These are phyloP conservation scores for Taiozyma sp. DNA, from an alignment of 1,139 yeast genomes.

Conservation along the genomic window DNA sequence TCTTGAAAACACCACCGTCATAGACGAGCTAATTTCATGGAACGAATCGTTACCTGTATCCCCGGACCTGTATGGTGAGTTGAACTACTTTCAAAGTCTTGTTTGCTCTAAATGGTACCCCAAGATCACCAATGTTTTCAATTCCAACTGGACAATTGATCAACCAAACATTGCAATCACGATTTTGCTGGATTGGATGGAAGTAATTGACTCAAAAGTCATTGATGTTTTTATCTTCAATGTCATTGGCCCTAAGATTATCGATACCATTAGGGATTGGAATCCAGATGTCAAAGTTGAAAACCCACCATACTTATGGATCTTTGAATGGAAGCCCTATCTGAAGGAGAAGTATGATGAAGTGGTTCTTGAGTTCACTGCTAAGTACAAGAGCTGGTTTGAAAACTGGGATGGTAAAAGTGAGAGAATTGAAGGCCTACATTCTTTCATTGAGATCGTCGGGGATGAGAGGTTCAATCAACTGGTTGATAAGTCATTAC, in stretches of 20 bases:
- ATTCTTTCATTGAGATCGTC: conserved; percentile 33
- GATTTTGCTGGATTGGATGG: conserved; percentile 37
- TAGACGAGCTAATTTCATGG: conserved; percentile 26
- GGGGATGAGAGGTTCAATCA: conserved; percentile 27
- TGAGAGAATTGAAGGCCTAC: conserved; percentile 27
- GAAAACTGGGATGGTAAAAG: conserved; percentile 28
- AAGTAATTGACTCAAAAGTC: conserved; percentile 31
- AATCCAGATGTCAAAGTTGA: conserved; percentile 8
- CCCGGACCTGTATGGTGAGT: conserved; percentile 8
- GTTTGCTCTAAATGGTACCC: conserved; percentile 32
- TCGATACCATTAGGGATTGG: conserved; percentile 32
- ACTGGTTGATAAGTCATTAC: conserved; percentile 23
- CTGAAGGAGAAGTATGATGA: conserved; percentile 20
- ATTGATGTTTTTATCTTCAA: conserved; percentile 26
- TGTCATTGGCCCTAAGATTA: conserved; percentile 33
- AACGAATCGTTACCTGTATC: conserved; percentile 15
- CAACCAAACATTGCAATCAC: conserved; percentile 28
- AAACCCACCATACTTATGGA: conserved; percentile 33
- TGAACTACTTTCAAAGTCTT: conserved; percentile 30
- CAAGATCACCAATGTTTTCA: conserved; percentile 26
- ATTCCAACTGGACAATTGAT: conserved; percentile 28
- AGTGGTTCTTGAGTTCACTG: conserved; percentile 25
- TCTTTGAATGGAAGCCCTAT: conserved; percentile 41
- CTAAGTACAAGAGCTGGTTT: conserved; percentile 29
- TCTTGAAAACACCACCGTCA: conserved; percentile 21